phyloP scores from a whole-genome alignment of 169 alveolate species.

The Prorocentrum cordatum region DNA sequence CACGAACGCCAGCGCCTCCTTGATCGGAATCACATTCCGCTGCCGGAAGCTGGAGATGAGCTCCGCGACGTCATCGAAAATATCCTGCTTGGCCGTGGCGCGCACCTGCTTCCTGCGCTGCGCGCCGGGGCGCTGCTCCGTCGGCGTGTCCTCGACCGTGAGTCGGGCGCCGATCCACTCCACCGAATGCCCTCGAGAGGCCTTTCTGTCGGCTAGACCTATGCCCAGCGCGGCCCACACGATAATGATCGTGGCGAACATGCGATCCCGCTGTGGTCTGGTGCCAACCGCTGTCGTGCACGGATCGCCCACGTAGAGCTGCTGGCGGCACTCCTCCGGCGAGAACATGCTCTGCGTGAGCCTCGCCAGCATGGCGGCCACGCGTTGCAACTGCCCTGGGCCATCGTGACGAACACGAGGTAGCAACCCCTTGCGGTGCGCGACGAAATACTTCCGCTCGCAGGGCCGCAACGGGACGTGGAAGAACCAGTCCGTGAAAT shows the following conservation, averaged over 20 bases:
- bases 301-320: conserved; percentile 14
- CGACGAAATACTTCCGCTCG: background rate
- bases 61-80: background rate
- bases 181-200: background rate
- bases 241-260: background rate
- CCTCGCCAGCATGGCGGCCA: background rate
- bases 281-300: background rate
- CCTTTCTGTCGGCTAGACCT: background rate
- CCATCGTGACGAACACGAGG: background rate
- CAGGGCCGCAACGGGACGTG: background rate
- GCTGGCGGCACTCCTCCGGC: background rate
- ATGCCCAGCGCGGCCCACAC: background rate
- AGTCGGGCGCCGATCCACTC: conserved; percentile 11
- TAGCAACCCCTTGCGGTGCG: no score
- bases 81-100: conserved; percentile 1
- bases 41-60: background rate
- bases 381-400: conserved; percentile 18
- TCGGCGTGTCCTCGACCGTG: no score
- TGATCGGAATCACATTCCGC: background rate
- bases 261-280: background rate
- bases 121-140: no score
- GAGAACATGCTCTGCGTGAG: background rate
- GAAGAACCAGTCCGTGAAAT: conserved; percentile 20
- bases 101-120: no score
- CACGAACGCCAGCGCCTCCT: background rate